Conservation (phyloP, 1,284 basidiomycete species). For the Vanrija sp. region DNA sequence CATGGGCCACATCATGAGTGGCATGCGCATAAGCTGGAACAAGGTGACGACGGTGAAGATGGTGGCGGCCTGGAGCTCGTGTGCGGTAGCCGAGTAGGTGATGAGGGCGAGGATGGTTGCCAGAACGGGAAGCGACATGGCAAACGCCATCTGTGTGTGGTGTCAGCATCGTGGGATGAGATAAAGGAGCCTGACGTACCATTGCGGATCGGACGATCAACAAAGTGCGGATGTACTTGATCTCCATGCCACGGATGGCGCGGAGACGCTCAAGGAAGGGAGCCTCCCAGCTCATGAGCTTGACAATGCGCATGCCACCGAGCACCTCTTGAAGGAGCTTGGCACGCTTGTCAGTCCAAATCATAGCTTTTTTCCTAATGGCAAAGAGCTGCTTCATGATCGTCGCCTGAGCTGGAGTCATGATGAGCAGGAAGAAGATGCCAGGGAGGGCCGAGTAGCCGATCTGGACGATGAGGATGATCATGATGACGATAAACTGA, state of each 20-base stretch:
- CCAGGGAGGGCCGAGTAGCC: constrained; percentile 53
- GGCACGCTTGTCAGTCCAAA: constrained; percentile 66
- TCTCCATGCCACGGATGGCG: constrained; percentile 68
- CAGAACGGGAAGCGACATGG: constrained; percentile 62
- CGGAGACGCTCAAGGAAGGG: constrained; percentile 67
- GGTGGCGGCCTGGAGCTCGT: constrained; percentile 57
- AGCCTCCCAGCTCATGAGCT: constrained; percentile 59
- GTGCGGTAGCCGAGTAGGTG: constrained; percentile 68
- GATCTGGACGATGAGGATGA: constrained; percentile 52
- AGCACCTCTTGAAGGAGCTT: constrained; percentile 61
- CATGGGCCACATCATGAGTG: constrained; percentile 58
- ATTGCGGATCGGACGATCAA: constrained; percentile 54
- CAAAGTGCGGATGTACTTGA: constrained; percentile 71
- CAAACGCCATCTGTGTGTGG: constrained; percentile 46
- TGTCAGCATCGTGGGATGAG: too few relatives aligned
- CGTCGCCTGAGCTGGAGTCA: constrained; percentile 61
- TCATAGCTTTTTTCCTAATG: constrained; percentile 72
- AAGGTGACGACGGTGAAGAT: constrained; percentile 79
- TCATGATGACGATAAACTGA: constrained; percentile 49
- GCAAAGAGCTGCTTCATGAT: constrained; percentile 73
- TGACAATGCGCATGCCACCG: constrained; percentile 83
- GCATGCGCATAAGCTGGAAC: constrained; percentile 58
- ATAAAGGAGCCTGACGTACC: not conserved
- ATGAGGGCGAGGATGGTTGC: constrained; percentile 83
- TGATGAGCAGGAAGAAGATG: constrained; percentile 65